phyloP scores from a whole-genome alignment of 1,139 yeast species.

The Debaryomyces singareniensis region DNA sequence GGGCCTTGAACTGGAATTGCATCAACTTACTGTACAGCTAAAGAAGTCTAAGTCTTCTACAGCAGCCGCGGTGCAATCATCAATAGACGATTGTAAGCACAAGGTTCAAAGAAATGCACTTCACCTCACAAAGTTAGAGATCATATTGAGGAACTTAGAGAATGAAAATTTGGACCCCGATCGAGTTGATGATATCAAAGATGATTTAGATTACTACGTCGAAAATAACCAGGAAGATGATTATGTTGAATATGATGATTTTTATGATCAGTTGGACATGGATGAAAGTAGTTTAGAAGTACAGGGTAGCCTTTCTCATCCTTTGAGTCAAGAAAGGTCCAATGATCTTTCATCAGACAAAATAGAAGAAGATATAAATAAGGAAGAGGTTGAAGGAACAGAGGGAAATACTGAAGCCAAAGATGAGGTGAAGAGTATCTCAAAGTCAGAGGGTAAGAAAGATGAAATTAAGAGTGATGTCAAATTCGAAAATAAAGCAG shows the following conservation, averaged over 20 bases:
- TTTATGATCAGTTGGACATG: conserved; percentile 81
- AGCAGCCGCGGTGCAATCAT: conserved; percentile 32
- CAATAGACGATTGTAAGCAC: conserved; percentile 57
- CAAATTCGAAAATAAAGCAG: conserved; percentile 4
- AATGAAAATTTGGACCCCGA: conserved; percentile 83
- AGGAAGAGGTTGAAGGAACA: conserved; percentile 4
- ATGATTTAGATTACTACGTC: conserved; percentile 89
- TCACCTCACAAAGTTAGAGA: conserved; percentile 76
- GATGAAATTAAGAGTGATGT: conserved; percentile 3
- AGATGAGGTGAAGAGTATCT: conserved; percentile 4
- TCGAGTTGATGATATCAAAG: conserved; percentile 71
- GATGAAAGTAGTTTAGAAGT: conserved; percentile 49
- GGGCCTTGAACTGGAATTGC: conserved; percentile 69
- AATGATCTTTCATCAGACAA: background rate
- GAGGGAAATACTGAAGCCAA: conserved; percentile 6
- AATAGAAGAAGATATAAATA: conserved; percentile 5
- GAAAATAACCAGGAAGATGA: conserved; percentile 96
- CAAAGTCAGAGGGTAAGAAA: conserved; percentile 3
- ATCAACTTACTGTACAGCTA: conserved; percentile 39
- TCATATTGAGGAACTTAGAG: conserved; percentile 68
- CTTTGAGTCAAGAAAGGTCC: background rate
- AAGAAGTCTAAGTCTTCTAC: conserved; percentile 49
- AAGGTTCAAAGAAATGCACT: conserved; percentile 68
- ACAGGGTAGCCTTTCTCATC: conserved; percentile 6
- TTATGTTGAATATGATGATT: conserved; percentile 90